Percentiles rank a stretch among this genome's conserved stretches.
These are phyloP conservation scores for Leishmania martiniquensis DNA, from an alignment of 208 protist genomes.

Conservation along the genomic window DNA sequence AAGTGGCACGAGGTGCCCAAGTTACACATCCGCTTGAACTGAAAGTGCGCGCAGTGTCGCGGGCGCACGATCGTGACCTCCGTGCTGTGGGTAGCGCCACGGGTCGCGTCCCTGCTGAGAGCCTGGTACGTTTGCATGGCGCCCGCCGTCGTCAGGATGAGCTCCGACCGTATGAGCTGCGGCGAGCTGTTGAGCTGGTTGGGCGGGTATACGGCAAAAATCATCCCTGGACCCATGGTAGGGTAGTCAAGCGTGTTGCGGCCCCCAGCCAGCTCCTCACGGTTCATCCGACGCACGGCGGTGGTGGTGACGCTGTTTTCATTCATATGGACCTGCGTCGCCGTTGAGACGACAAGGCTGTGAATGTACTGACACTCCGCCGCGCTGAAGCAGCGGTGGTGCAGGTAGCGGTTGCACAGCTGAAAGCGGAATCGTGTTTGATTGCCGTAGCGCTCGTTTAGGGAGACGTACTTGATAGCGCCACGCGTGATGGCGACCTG, in stretches of 20 bases:
- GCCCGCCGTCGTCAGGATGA: constrained; percentile 59
- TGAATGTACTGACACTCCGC: constrained; percentile 70
- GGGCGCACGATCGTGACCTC: constrained; percentile 33
- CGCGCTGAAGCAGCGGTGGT: constrained; percentile 42
- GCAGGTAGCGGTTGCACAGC: constrained; percentile 56
- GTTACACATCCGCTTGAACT: constrained; percentile 83
- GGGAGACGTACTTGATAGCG: constrained; percentile 53
- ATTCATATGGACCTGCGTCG: constrained; percentile 66
- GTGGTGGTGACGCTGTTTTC: constrained; percentile 53
- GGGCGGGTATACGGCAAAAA: constrained; percentile 61
- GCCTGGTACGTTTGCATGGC: constrained; percentile 36
- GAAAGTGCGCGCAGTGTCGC: constrained; percentile 81
- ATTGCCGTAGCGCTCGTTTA: constrained; percentile 51
- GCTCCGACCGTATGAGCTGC: constrained; percentile 60
- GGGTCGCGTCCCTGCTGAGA: background rate
- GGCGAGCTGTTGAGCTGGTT: constrained; percentile 50
- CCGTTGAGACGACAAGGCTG: constrained; percentile 32
- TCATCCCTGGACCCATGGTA: constrained; percentile 46
- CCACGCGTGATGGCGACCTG: constrained; percentile 65
- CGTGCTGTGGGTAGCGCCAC: background rate
- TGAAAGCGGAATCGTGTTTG: constrained; percentile 75
- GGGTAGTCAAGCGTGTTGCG: constrained; percentile 53
- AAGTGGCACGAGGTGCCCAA: constrained; percentile 62
- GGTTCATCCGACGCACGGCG: constrained; percentile 20
- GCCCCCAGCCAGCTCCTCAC: constrained; percentile 45